Evolutionary conservation across 23 red algal genomes (phyloP), one percentile per base, ranked within the genome.

Genomic region (Agarophyton chilense): DNA sequence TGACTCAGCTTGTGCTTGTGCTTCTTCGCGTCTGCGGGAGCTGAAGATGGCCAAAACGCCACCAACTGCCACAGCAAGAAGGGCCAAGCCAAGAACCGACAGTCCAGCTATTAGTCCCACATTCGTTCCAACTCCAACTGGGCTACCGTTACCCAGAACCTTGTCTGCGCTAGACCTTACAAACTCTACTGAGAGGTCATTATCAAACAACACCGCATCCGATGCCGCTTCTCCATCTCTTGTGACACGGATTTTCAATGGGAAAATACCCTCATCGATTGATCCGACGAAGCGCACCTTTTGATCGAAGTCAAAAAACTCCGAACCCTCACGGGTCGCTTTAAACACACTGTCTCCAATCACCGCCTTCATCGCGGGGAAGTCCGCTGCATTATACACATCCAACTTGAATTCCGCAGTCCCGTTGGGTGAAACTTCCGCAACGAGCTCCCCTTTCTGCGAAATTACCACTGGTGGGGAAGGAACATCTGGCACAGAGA

Each of bases 211-310:
- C 24, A 66, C 61, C 26, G 61, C 61, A 38, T 34, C 61, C 51
- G 13, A 54, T n/a, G n/a, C n/a, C 8, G 34, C 61, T 35, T 35
- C 34, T 14, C 26, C 61, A 35, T 33, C 61, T 38, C 34, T 32
- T 38, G 3, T 66, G 1, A 66, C 61, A 2, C 24, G 61, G 34
- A 66, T 33, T 3, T 5, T 34, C 34, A 66, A 38, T 35, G 61
- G 61, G 34, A 66, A 66, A 66, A 16, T 66, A 38, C 61, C 61
- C 61, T 66, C 61, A 35, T 66, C 61, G 2, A 66, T 38, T 66
- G 61, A 66, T 4, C 61, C 61, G 33, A 66, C 61, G 33, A 66
- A 66, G 8, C 61, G 61, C 8, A 66, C 61, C 26, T 33, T 66
- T 66, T 66, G 61, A 34, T 66, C 34, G 14, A 66, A 66, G 16